phyloP scores from a whole-genome alignment of 176 grass and related monocot species.

The Eragrostis nindensis region DNA sequence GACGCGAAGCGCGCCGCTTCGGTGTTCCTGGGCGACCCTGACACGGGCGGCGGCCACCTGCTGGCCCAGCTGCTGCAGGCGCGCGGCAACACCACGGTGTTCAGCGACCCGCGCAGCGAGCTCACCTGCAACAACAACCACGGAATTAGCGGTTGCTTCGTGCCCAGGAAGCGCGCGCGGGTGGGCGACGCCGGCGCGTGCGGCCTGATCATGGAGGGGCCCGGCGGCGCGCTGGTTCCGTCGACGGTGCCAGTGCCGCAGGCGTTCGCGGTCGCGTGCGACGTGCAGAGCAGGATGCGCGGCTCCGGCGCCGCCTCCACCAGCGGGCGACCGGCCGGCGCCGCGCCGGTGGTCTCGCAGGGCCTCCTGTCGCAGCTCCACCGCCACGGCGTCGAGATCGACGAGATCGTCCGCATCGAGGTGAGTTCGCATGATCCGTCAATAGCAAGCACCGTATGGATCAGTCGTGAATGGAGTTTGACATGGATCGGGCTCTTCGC shows the following conservation, averaged over 20 bases:
- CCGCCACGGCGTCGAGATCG: constrained; percentile 58
- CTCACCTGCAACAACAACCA: constrained; percentile 41
- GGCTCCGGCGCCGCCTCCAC: constrained; percentile 44
- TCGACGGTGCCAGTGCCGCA: background rate
- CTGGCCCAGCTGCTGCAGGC: background rate
- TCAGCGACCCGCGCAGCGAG: constrained; percentile 54
- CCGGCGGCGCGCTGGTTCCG: background rate
- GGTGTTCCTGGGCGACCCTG: constrained; percentile 28
- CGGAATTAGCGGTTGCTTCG: background rate
- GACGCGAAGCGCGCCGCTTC: background rate
- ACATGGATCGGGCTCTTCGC: background rate
- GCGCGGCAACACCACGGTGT: constrained; percentile 32
- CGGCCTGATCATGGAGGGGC: constrained; percentile 22
- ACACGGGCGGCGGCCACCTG: background rate
- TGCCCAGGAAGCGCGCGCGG: constrained; percentile 33
- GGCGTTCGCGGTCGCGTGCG: background rate
- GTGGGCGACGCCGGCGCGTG: background rate
- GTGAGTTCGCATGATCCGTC: constrained; percentile 12
- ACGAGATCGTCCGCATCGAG: constrained; percentile 63
- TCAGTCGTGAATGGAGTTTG: background rate
- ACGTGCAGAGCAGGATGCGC: background rate
- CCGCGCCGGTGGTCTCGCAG: background rate
- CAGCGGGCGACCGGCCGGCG: constrained; percentile 29
- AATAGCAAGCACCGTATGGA: too few species aligned
- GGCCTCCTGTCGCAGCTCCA: constrained; percentile 53